Conservation (phyloP, 2,329 filamentous ascomycete species). For the Hypoxylon sp. region DNA sequence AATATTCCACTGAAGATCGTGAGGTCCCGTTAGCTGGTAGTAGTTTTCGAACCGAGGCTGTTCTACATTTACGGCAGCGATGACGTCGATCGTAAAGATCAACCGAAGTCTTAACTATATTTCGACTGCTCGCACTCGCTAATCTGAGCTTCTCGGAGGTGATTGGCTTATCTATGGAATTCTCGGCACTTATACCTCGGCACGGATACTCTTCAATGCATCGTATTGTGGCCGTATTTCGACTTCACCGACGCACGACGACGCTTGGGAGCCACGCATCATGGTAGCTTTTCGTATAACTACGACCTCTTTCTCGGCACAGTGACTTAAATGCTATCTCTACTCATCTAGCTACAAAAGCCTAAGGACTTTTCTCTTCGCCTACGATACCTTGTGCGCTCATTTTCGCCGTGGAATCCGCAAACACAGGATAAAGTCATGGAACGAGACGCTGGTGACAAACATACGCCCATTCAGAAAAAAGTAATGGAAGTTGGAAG, state of each 20-base stretch:
- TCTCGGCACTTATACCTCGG: slow-evolving; percentile 13
- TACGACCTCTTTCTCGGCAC: slow-evolving; percentile 1
- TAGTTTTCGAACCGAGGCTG: background rate
- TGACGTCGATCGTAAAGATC: slow-evolving; percentile 1
- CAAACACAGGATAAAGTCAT: background rate
- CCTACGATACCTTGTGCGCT: background rate
- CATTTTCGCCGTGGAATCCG: background rate
- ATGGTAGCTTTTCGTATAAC: slow-evolving; percentile 6
- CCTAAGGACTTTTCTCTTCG: background rate
- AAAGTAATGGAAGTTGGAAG: background rate
- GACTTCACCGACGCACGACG: background rate
- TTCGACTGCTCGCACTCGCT: slow-evolving; percentile 12
- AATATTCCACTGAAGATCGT: slow-evolving; percentile 4
- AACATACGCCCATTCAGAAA: background rate
- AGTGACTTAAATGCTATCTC: background rate
- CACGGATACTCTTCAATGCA: background rate
- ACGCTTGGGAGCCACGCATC: background rate
- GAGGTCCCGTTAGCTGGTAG: background rate
- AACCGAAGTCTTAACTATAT: background rate
- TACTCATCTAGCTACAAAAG: background rate
- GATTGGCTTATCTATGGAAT: slow-evolving; percentile 11
- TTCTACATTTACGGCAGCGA: slow-evolving; percentile 4
- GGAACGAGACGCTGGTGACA: background rate
- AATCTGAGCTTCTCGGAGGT: background rate
- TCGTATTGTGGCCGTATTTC: slow-evolving; percentile 1